A percentile compares a stretch with the other conserved stretches of the same genome.
These are phyloP conservation scores for Cyberlindnera japonica DNA, from an alignment of 805 yeast genomes.

Conservation along the genomic window DNA sequence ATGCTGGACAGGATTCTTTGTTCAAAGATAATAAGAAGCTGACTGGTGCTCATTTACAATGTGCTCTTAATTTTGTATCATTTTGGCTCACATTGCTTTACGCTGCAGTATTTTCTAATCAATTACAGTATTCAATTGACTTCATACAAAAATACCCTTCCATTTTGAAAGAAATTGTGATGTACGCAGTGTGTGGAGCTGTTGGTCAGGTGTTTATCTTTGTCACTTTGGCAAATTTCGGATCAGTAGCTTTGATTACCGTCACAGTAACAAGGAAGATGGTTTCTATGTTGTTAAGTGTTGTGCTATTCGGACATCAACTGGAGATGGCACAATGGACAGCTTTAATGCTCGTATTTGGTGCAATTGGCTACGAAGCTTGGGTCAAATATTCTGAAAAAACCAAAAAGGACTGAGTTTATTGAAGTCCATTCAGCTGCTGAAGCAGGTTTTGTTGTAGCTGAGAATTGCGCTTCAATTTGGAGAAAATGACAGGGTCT, in stretches of 20 bases:
- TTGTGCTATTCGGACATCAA: slow-evolving; percentile 78
- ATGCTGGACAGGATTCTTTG: slow-evolving; percentile 87
- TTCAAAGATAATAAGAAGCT: slow-evolving; percentile 49
- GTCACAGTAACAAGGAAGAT: slow-evolving; percentile 96
- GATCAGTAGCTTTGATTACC: slow-evolving; percentile 80
- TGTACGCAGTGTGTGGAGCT: slow-evolving; percentile 79
- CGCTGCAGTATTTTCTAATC: slow-evolving; percentile 40
- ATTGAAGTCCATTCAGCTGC: slow-evolving; percentile 11
- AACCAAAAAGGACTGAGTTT: not conserved
- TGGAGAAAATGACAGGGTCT: slow-evolving; percentile 39
- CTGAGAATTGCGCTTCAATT: slow-evolving; percentile 37
- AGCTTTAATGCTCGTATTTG: slow-evolving; percentile 77
- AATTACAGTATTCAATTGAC: slow-evolving; percentile 43
- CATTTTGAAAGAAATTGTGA: slow-evolving; percentile 54
- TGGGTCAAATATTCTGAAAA: slow-evolving; percentile 22
- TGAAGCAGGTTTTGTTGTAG: slow-evolving; percentile 33
- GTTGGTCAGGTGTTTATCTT: slow-evolving; percentile 94
- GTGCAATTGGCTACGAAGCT: slow-evolving; percentile 84
- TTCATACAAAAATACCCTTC: slow-evolving; percentile 51
- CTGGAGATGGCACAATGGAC: slow-evolving; percentile 65
- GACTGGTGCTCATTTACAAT: slow-evolving; percentile 88
- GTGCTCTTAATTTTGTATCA: slow-evolving; percentile 51
- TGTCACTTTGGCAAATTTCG: slow-evolving; percentile 76
- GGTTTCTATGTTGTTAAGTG: slow-evolving; percentile 91
- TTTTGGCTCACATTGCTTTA: slow-evolving; percentile 48